Evolutionary conservation across 345 rosid species (phyloP).

Genomic region (Kernera saxatilis): DNA sequence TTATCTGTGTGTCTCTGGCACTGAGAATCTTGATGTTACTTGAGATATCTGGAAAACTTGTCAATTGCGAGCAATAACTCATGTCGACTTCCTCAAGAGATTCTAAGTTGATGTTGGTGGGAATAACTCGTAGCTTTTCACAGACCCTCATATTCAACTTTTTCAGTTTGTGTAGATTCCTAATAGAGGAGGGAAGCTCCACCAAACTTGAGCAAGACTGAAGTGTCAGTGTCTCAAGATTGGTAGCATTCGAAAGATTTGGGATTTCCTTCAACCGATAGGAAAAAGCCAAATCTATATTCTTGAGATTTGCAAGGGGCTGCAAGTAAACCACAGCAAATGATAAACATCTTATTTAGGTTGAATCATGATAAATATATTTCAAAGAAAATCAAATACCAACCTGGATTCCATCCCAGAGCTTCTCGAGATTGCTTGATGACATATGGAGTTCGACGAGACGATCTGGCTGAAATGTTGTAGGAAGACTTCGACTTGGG

Average conservation of each 20-base stretch:
- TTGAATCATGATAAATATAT: background rate
- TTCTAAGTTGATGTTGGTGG: background rate
- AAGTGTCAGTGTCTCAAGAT: slow-evolving; percentile 8
- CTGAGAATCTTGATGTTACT: background rate
- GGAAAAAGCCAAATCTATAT: background rate
- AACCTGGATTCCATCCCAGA: slow-evolving; percentile 28
- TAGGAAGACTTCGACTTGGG: background rate
- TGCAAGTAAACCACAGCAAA: background rate
- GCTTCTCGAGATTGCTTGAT: background rate
- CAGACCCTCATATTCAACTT: background rate
- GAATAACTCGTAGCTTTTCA: background rate
- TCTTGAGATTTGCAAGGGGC: slow-evolving; percentile 20
- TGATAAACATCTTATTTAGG: background rate
- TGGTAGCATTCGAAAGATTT: slow-evolving; percentile 19
- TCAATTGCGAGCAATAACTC: background rate
- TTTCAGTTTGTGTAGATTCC: slow-evolving; percentile 11
- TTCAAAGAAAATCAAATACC: background rate
- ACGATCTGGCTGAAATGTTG: background rate
- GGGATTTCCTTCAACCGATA: slow-evolving; percentile 7
- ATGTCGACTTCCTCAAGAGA: background rate
- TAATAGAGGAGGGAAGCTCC: slow-evolving; percentile 13
- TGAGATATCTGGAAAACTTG: slow-evolving; percentile 16
- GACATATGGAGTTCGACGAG: background rate
- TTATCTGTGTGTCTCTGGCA: background rate
- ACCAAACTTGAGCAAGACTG: slow-evolving; percentile 1